Conservation (phyloP, 208 protist genomes). For the Naegleria gruberi region DNA sequence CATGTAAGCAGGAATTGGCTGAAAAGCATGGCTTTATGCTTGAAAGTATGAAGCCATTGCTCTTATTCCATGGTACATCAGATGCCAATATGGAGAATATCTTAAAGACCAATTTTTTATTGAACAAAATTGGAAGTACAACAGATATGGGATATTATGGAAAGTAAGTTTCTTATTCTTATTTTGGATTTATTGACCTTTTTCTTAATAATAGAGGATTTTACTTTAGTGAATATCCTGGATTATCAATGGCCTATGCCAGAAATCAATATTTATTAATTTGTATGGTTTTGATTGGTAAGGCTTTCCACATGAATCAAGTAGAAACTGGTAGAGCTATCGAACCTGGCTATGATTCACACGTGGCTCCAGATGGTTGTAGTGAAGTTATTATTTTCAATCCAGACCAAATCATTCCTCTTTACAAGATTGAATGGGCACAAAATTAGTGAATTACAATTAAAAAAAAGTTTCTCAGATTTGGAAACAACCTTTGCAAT, state of each 20-base stretch:
- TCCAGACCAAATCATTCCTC: neutral
- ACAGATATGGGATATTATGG: slow-evolving; percentile 20
- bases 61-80: slow-evolving; percentile 14
- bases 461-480: too few species aligned
- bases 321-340: neutral
- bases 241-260: neutral
- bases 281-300: slow-evolving; percentile 7
- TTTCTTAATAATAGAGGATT: too few species aligned
- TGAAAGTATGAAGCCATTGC: neutral
- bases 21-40: slow-evolving; percentile 5
- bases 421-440: neutral
- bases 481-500: too few species aligned
- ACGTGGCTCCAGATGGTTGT: neutral
- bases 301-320: neutral
- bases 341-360: neutral
- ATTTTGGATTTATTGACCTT: too few species aligned
- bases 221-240: neutral
- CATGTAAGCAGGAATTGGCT: neutral
- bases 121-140: neutral
- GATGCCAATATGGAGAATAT: slow-evolving; percentile 12
- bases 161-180: too few species aligned
- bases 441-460: too few species aligned
- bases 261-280: slow-evolving; percentile 12
- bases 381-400: slow-evolving; percentile 22
- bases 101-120: slow-evolving; percentile 12